phyloP scores from a whole-genome alignment of 2,329 filamentous ascomycete genomes.

The Verticillium isaacii region DNA sequence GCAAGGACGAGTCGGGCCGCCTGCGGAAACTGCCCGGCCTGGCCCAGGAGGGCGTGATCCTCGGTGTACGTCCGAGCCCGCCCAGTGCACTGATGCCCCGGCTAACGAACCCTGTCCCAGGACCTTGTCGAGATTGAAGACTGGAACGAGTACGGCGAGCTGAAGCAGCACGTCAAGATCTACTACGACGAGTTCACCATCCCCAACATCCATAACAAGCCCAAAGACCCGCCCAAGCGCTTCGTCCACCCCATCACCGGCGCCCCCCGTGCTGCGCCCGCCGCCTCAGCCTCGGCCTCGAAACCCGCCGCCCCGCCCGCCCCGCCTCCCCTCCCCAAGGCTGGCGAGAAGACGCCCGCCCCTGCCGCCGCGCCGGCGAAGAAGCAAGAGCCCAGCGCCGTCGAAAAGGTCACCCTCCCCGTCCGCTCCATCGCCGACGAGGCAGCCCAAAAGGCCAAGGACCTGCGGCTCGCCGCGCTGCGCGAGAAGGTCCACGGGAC shows the following conservation, averaged over 20 bases:
- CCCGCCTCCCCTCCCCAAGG: constrained; percentile 24
- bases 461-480: constrained; percentile 48
- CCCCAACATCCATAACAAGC: constrained; percentile 48
- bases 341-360: constrained; percentile 11
- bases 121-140: constrained; percentile 94
- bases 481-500: constrained; percentile 52
- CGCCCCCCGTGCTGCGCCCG: constrained; percentile 1
- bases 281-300: constrained; percentile 5
- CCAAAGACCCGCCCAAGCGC: constrained; percentile 32
- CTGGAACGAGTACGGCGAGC: constrained; percentile 98
- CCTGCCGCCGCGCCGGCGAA: constrained; percentile 14
- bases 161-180: constrained; percentile 77
- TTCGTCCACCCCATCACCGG: neutral
- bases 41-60: constrained; percentile 78
- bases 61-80: constrained; percentile 61
- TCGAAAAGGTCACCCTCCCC: constrained; percentile 31
- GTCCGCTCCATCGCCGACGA: constrained; percentile 58
- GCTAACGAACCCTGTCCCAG: constrained; percentile 36
- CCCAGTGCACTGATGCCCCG: neutral
- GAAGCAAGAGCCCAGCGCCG: constrained; percentile 4
- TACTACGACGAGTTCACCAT: constrained; percentile 60
- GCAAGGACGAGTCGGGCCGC: constrained; percentile 60
- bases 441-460: constrained; percentile 59
- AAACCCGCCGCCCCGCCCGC: constrained; percentile 20
- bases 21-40: constrained; percentile 78